Percentiles rank a stretch among this genome's conserved stretches.
Conservation (phyloP, 352 stramenopile species). For the Hyaloperonospora brassicae region DNA sequence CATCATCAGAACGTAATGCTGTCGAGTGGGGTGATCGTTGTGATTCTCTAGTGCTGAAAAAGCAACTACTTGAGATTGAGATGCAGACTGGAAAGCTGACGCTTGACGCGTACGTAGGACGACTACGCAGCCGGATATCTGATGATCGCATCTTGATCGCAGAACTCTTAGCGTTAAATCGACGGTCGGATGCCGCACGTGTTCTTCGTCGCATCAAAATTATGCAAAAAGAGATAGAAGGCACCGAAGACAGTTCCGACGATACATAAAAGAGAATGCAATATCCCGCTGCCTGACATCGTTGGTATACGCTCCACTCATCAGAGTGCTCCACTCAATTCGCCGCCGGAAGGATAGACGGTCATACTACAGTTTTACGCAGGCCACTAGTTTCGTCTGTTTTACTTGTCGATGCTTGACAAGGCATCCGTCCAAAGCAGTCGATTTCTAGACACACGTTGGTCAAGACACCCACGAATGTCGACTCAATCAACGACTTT, state of each 20-base stretch:
- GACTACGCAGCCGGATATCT: constrained; percentile 39
- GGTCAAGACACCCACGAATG: too few species aligned
- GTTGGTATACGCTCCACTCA: too few species aligned
- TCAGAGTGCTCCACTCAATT: too few species aligned
- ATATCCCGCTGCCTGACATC: constrained; percentile 5
- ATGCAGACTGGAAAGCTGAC: constrained; percentile 77
- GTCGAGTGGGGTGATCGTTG: constrained; percentile 44
- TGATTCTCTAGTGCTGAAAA: constrained; percentile 67
- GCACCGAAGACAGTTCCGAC: constrained; percentile 24
- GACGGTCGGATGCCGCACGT: constrained; percentile 50
- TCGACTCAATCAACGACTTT: too few species aligned
- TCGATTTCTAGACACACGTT: too few species aligned
- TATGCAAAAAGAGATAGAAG: constrained; percentile 70
- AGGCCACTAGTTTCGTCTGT: constrained; percentile 16
- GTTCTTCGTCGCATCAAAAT: constrained; percentile 67
- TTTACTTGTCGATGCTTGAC: too few species aligned
- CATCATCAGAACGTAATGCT: constrained; percentile 25
- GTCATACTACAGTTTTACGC: constrained; percentile 32
- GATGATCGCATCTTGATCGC: constrained; percentile 45
- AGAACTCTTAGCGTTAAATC: constrained; percentile 33
- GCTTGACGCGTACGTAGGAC: constrained; percentile 56
- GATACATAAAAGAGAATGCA: constrained; percentile 8
- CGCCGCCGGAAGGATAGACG: too few species aligned
- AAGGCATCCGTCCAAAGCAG: too few species aligned
- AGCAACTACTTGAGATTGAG: constrained; percentile 74